Evolutionary conservation across 495 filamentous ascomycete species (phyloP), one percentile per base, ranked within the genome.

Genomic region (Neurospora sp.): DNA sequence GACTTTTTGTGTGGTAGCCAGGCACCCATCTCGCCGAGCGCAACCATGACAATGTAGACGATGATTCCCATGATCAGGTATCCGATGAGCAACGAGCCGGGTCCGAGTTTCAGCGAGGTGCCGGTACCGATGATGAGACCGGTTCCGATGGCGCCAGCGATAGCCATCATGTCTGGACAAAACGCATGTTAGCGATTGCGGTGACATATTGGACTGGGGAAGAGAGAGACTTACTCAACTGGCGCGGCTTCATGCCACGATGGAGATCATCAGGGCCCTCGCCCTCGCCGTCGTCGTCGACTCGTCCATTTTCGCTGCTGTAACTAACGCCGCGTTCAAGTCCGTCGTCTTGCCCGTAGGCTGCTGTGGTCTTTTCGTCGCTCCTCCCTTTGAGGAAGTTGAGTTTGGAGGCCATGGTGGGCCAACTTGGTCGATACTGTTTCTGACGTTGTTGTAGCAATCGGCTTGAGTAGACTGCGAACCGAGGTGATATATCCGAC

Each of bases 91-190:
- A 92, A 87, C 69, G 91, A 84, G 16, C 84, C 93, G 40, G 94
- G 94, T 65, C 79, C 77, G 39, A 76, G 73, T 14, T 78, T 80
- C 31, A 80, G 76, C 7, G 76, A 27, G 0, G 72, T 78, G 27
- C 75, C 73, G 42, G 79, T 80, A 2, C 79, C 79, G 40, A 80
- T 78, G 5, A 80, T 78, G 40, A 80, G 75, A 42, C 72, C 91
- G 40, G 91, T 93, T 73, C 92, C 93, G 74, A 96, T 92, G 12
- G 93, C 93, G 68, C 92, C 91, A 38, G 93, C 93, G 75, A 96
- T 93, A 4, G 93, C 93, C 86, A 96, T 94, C 88, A 81, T 81
- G 71, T 81, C 79, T 81, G 41, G 14, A 17, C 53, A 65, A 16
- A 8, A 35, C 4, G 1, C 20, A 12, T 53, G 42, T 72, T 17